Evolutionary conservation across 2,329 filamentous ascomycete genomes (phyloP).

Genomic region (Westerdykella sp.): DNA sequence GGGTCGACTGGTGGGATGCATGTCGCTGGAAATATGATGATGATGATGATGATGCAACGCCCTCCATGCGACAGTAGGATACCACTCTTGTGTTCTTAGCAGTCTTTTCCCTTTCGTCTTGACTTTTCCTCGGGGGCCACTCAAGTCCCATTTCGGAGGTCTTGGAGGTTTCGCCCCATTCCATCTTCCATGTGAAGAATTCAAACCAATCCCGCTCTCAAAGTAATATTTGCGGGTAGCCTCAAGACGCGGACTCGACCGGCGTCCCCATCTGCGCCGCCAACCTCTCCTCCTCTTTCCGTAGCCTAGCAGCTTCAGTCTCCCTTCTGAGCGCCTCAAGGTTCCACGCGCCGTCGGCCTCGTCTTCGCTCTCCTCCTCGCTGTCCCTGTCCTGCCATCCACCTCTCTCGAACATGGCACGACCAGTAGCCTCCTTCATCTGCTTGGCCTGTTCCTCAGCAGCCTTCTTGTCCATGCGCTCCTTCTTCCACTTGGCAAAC

Average conservation of each 20-base stretch:
- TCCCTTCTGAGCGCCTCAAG: conserved; percentile 75
- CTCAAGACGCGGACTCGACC: conserved; percentile 14
- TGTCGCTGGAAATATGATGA: not conserved
- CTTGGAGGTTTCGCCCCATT: not conserved
- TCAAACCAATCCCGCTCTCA: not conserved
- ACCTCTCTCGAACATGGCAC: conserved; percentile 92
- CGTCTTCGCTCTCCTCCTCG: conserved; percentile 60
- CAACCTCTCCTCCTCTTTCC: conserved; percentile 70
- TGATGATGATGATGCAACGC: not conserved
- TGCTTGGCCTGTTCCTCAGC: conserved; percentile 85
- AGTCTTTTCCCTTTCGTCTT: not conserved
- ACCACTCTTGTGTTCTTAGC: too few relatives aligned
- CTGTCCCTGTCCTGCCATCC: conserved; percentile 70
- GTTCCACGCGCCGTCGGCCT: conserved; percentile 63
- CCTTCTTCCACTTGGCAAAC: conserved; percentile 96
- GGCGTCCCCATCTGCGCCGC: conserved; percentile 16
- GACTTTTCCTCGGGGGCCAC: not conserved
- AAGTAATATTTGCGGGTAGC: not conserved
- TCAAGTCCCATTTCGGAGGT: not conserved
- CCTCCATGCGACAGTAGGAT: not conserved
- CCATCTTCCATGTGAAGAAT: not conserved
- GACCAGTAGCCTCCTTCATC: conserved; percentile 91
- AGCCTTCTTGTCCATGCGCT: conserved; percentile 88
- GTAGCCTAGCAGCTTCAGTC: conserved; percentile 68
- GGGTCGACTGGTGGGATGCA: conserved; percentile 6